Conservation (phyloP, 768 basidiomycete species). For the Leccinum sublutescens region DNA sequence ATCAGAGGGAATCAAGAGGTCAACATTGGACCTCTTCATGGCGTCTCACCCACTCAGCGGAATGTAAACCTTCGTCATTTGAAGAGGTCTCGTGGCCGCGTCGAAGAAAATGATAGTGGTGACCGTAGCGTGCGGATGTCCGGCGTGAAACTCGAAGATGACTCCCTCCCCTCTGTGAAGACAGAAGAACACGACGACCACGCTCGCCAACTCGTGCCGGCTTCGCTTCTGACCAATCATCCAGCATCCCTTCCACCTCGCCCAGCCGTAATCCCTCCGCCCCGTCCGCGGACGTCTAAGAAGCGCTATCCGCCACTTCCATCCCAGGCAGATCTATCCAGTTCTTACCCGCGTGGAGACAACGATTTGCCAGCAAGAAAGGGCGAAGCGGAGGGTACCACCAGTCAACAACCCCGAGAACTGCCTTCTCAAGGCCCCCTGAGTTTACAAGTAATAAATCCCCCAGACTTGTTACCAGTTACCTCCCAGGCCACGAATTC, state of each 20-base stretch:
- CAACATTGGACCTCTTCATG: slow-evolving; percentile 20
- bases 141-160: slow-evolving; percentile 25
- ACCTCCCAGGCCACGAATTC: slow-evolving; percentile 7
- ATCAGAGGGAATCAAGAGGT: slow-evolving; percentile 13
- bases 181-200: slow-evolving; percentile 19
- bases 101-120: slow-evolving; percentile 28
- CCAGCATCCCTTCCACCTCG: slow-evolving; percentile 15
- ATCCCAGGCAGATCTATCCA: background rate
- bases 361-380: background rate
- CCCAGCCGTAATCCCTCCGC: slow-evolving; percentile 24
- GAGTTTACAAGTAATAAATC: slow-evolving; percentile 12
- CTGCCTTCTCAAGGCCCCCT: background rate
- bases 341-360: background rate
- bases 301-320: slow-evolving; percentile 4
- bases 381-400: background rate
- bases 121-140: slow-evolving; percentile 27
- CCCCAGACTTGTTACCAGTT: slow-evolving; percentile 4
- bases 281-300: slow-evolving; percentile 18
- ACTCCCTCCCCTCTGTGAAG: background rate
- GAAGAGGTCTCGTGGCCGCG: slow-evolving; percentile 23
- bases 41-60: slow-evolving; percentile 26
- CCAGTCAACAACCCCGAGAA: slow-evolving; percentile 1
- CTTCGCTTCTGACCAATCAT: background rate
- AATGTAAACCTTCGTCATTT: slow-evolving; percentile 33
- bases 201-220: background rate